A percentile compares a stretch with the other conserved stretches of the same genome.
Evolutionary conservation across 352 stramenopile genomes (phyloP).

Genomic region (Halophytophthora batemanensis): DNA sequence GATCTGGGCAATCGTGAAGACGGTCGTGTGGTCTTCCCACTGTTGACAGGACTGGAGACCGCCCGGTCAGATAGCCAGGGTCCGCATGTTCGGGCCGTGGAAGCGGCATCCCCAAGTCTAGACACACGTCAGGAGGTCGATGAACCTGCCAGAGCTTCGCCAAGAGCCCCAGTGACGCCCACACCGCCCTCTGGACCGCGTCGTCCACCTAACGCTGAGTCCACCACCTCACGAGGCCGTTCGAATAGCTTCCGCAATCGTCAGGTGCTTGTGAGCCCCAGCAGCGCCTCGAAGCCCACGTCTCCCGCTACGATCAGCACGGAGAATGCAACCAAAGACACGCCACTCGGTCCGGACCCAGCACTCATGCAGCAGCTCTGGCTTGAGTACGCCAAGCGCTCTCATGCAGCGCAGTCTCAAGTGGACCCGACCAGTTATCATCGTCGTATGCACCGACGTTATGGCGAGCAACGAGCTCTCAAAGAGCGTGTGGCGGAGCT

Average conservation of each 20-base stretch:
- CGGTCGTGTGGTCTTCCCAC: slow-evolving; percentile 47
- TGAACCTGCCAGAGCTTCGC: slow-evolving; percentile 8
- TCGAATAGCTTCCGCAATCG: slow-evolving; percentile 27
- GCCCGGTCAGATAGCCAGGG: no score
- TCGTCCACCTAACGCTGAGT: slow-evolving; percentile 17
- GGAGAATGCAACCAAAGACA: slow-evolving; percentile 3
- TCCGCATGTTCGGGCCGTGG: neutral
- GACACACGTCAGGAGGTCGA: no score
- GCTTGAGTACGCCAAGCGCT: slow-evolving; percentile 57
- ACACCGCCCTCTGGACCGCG: slow-evolving; percentile 19
- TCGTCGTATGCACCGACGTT: slow-evolving; percentile 68
- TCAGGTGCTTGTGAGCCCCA: slow-evolving; percentile 11
- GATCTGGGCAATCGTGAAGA: slow-evolving; percentile 13
- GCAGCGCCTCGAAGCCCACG: slow-evolving; percentile 12
- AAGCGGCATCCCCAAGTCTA: neutral
- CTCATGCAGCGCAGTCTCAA: slow-evolving; percentile 30
- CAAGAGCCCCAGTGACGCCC: slow-evolving; percentile 19
- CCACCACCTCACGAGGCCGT: slow-evolving; percentile 9
- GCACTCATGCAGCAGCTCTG: slow-evolving; percentile 52
- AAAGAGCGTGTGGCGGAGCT: slow-evolving; percentile 48
- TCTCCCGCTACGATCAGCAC: slow-evolving; percentile 14
- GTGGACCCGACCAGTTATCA: slow-evolving; percentile 59
- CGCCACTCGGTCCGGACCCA: slow-evolving; percentile 22
- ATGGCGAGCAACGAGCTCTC: slow-evolving; percentile 54
- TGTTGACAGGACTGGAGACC: neutral